Percentiles rank a stretch among this genome's conserved stretches.
Conservation (phyloP, 345 rosid genomes). For the Populus tremula region DNA sequence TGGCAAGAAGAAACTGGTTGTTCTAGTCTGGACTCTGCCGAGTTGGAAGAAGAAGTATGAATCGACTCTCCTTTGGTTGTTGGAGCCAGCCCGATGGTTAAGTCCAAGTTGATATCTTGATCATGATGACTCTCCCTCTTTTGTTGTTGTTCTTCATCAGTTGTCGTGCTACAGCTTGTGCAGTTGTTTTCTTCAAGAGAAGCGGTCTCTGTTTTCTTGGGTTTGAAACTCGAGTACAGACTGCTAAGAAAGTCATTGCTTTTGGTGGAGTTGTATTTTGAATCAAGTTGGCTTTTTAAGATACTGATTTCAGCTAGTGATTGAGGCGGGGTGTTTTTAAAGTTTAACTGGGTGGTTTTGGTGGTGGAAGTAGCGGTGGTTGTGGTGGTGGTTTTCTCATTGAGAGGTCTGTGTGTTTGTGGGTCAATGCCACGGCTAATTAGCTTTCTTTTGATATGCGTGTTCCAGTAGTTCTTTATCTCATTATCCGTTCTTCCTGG, state of each 20-base stretch:
- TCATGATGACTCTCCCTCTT: slow-evolving; percentile 6
- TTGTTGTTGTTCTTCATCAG: slow-evolving; percentile 46
- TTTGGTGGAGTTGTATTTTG: background rate
- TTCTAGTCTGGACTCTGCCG: slow-evolving; percentile 44
- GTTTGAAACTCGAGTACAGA: slow-evolving; percentile 8
- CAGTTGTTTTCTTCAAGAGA: slow-evolving; percentile 44
- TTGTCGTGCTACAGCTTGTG: slow-evolving; percentile 49
- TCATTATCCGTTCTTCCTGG: slow-evolving; percentile 55
- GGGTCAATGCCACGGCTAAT: slow-evolving; percentile 48
- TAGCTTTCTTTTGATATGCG: slow-evolving; percentile 50
- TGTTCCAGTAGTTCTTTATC: slow-evolving; percentile 57
- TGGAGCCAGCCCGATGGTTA: slow-evolving; percentile 42
- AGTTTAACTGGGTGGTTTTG: slow-evolving; percentile 11
- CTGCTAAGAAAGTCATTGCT: background rate
- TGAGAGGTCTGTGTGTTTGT: slow-evolving; percentile 50
- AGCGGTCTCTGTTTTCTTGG: slow-evolving; percentile 22
- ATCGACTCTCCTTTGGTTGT: background rate
- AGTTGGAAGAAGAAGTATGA: slow-evolving; percentile 22
- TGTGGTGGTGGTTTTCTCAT: slow-evolving; percentile 23
- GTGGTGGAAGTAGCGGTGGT: background rate
- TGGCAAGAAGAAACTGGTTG: background rate
- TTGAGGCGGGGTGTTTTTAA: slow-evolving; percentile 3
- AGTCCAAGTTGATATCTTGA: slow-evolving; percentile 44
- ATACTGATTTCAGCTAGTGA: slow-evolving; percentile 3
- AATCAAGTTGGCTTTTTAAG: background rate